Evolutionary conservation across 2,329 filamentous ascomycete species (phyloP), one percentile per base, ranked within the genome.

Genomic region (Aspergillus neoniger): DNA sequence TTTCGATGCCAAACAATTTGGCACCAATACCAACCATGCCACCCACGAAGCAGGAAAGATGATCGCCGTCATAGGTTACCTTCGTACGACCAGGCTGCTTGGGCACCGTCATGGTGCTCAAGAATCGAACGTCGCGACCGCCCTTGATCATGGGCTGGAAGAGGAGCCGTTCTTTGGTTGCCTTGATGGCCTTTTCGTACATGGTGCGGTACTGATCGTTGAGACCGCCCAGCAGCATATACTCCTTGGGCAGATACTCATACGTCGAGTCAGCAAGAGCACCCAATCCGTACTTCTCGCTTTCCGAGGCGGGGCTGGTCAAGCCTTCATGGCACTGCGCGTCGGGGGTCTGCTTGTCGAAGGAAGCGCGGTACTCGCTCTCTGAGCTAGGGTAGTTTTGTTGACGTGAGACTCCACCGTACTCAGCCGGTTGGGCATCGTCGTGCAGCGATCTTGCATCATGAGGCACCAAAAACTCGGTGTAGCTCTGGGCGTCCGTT

Each of bases 11-110:
- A 70, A 87, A 87, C 1, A 87, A 68, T 66, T 82, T 84, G 48
- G 85, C 82, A 28, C 85, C 86, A 0, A 88, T 72, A 0, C 82
- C 85, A 61, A 86, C 83, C 85, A 88, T 88, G 55, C 85, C 86
- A 10, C 86, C 86, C 0, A 82, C 79, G 68, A 85, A 88, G 74
- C 86, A 88, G 23, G 78, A 80, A 14, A 88, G 77, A 70, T 88
- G 86, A 55, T 85, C 81, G 25, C 82, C 80, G 65, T 86, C 80
- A 12, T 85, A 80, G 10, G 80, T 74, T 5, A 85, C 73, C n/a
- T 63, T 57, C 56, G 30, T 67, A 63, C 25, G 69, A 62, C 10
- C 67, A 60, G 10, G 69, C 62, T 23, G 66, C 48, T 59, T 59
- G 28, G 62, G 55, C 57, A 64, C 67, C 14, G 70, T 61, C 4